Evolutionary conservation across 2,329 filamentous ascomycete genomes (phyloP).

Genomic region (Scedosporium dehoogii): DNA sequence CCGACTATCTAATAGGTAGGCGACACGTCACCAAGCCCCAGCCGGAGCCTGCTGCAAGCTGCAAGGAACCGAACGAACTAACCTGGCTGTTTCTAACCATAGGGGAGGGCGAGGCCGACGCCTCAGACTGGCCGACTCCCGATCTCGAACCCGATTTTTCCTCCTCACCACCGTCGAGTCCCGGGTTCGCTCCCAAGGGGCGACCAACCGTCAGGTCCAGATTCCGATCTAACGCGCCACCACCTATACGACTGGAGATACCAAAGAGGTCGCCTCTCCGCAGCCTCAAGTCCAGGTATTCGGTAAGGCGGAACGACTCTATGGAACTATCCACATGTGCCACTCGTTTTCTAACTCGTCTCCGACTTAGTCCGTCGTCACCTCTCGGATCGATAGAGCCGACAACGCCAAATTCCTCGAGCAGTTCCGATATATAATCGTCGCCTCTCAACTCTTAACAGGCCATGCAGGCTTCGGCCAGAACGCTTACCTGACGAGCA

Average conservation of each 20-base stretch:
- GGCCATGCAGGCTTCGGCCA: slow-evolving; percentile 47
- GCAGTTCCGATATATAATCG: slow-evolving; percentile 85
- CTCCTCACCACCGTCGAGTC: slow-evolving; percentile 36
- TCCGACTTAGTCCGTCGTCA: slow-evolving; percentile 51
- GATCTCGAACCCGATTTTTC: slow-evolving; percentile 27
- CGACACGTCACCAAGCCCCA: background rate
- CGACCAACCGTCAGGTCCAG: slow-evolving; percentile 43
- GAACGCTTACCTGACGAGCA: slow-evolving; percentile 6
- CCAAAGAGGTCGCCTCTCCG: slow-evolving; percentile 28
- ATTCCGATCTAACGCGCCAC: slow-evolving; percentile 38
- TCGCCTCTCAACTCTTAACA: slow-evolving; percentile 80
- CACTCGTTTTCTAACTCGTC: background rate
- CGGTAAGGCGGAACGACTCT: slow-evolving; percentile 28
- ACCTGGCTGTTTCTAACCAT: slow-evolving; percentile 11
- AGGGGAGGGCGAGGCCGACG: slow-evolving; percentile 41
- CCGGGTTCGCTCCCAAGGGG: slow-evolving; percentile 47
- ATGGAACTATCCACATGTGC: slow-evolving; percentile 14
- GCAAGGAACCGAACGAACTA: slow-evolving; percentile 12
- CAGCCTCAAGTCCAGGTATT: slow-evolving; percentile 38
- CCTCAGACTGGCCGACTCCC: slow-evolving; percentile 35
- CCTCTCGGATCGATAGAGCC: slow-evolving; percentile 60
- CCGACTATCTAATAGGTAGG: slow-evolving; percentile 80
- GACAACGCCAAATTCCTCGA: slow-evolving; percentile 84
- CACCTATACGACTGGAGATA: slow-evolving; percentile 32
- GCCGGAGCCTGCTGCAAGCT: background rate